Evolutionary conservation across 2,329 filamentous ascomycete species (phyloP).

Genomic region (Fusarium musae): DNA sequence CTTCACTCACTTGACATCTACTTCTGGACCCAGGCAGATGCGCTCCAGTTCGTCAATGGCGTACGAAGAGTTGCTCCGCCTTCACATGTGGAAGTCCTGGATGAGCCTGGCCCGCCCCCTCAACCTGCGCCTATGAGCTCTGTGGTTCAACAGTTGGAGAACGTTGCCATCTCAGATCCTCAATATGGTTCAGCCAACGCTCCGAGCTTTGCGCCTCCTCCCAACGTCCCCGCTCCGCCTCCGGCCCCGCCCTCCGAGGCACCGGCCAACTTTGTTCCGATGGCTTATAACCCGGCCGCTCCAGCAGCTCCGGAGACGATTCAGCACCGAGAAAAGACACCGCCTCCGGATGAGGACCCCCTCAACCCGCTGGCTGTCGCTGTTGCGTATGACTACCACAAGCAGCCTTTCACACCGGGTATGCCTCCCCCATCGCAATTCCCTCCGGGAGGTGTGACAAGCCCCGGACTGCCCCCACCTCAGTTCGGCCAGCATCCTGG

Average conservation of each 20-base stretch:
- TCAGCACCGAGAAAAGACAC: constrained; percentile 81
- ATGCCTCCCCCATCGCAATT: constrained; percentile 61
- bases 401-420: constrained; percentile 63
- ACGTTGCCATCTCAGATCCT: constrained; percentile 72
- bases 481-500: constrained; percentile 59
- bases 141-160: constrained; percentile 79
- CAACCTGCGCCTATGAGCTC: constrained; percentile 67
- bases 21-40: constrained; percentile 81
- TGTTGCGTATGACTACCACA: constrained; percentile 66
- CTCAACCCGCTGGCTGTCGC: constrained; percentile 68
- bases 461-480: constrained; percentile 56
- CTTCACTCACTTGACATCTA: constrained; percentile 82
- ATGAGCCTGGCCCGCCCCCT: constrained; percentile 68
- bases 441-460: constrained; percentile 55
- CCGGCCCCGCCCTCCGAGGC: constrained; percentile 35
- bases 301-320: constrained; percentile 79
- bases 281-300: constrained; percentile 83
- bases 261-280: constrained; percentile 64
- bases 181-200: constrained; percentile 53
- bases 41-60: constrained; percentile 75
- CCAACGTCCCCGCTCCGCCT: constrained; percentile 36
- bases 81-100: constrained; percentile 69
- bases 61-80: constrained; percentile 72
- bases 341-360: constrained; percentile 74
- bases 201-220: constrained; percentile 38